Evolutionary conservation across 2,329 filamentous ascomycete species (phyloP).

Genomic region (Botrytis fabae): DNA sequence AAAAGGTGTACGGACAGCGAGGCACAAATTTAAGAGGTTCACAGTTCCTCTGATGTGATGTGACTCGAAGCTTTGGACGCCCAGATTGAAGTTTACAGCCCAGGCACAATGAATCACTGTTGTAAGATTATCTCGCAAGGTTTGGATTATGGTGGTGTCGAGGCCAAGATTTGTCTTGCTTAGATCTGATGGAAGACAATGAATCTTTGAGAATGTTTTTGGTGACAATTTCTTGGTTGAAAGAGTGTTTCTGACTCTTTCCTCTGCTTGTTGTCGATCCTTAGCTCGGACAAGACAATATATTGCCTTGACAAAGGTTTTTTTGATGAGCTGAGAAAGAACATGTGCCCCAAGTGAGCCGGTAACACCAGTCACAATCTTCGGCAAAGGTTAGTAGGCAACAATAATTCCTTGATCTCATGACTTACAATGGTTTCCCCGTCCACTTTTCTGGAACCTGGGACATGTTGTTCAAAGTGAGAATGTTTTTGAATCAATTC

Average conservation of each 20-base stretch:
- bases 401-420: not conserved
- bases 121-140: slow-evolving; percentile 42
- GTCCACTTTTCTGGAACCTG: slow-evolving; percentile 25
- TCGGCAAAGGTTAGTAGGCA: not conserved
- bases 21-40: slow-evolving; percentile 47
- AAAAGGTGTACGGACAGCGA: slow-evolving; percentile 36
- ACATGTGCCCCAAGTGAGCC: slow-evolving; percentile 65
- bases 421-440: slow-evolving; percentile 26
- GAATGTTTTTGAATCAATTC: slow-evolving; percentile 49
- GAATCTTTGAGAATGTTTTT: slow-evolving; percentile 40
- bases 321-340: slow-evolving; percentile 53
- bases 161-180: slow-evolving; percentile 46
- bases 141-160: slow-evolving; percentile 32
- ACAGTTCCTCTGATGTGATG: slow-evolving; percentile 47
- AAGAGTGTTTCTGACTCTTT: slow-evolving; percentile 14
- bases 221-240: slow-evolving; percentile 21
- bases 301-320: slow-evolving; percentile 22
- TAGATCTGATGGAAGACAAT: slow-evolving; percentile 45
- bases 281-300: slow-evolving; percentile 52
- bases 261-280: slow-evolving; percentile 9
- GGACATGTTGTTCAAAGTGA: slow-evolving; percentile 39
- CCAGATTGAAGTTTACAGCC: slow-evolving; percentile 59
- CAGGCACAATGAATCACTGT: slow-evolving; percentile 54
- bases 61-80: slow-evolving; percentile 51
- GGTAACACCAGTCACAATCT: slow-evolving; percentile 62